Evolutionary conservation across 176 grass and related monocot genomes (phyloP).

Genomic region (Hsuehochloa calcarea): DNA sequence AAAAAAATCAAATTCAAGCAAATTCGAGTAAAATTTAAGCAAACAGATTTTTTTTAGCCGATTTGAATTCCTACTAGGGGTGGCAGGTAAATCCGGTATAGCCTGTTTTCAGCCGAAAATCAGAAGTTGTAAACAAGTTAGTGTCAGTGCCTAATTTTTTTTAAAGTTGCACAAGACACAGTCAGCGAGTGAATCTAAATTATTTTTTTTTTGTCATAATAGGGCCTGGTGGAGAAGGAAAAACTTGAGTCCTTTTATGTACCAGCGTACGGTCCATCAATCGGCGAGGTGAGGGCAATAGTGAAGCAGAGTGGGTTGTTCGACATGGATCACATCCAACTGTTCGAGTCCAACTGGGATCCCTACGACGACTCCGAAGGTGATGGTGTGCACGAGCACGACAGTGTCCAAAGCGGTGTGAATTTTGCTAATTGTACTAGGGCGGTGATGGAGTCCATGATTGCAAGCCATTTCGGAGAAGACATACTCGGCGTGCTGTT

Average conservation of each 20-base stretch:
- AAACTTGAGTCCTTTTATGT: conserved; percentile 44
- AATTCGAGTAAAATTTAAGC: too few species aligned
- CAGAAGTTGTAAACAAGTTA: too few species aligned
- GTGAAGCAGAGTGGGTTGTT: conserved; percentile 27
- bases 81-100: too few species aligned
- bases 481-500: conserved; percentile 31
- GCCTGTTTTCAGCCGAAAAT: too few species aligned
- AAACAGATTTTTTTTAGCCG: too few species aligned
- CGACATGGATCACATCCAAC: conserved; percentile 4
- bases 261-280: conserved; percentile 37
- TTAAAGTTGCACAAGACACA: neutral
- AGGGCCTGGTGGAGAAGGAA: conserved; percentile 36
- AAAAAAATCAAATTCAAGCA: too few species aligned
- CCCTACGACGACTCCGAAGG: conserved; percentile 17
- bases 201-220: too few species aligned
- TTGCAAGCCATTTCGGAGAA: conserved; percentile 25
- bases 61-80: too few species aligned
- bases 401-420: conserved; percentile 3
- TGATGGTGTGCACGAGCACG: neutral
- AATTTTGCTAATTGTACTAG: conserved; percentile 16
- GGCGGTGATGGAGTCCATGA: conserved; percentile 19
- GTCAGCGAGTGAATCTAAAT: neutral
- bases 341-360: conserved; percentile 44
- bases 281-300: conserved; percentile 28
- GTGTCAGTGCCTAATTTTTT: too few species aligned